Conservation (phyloP, 1,284 basidiomycete species). For the Ceratobasidium sp. region DNA sequence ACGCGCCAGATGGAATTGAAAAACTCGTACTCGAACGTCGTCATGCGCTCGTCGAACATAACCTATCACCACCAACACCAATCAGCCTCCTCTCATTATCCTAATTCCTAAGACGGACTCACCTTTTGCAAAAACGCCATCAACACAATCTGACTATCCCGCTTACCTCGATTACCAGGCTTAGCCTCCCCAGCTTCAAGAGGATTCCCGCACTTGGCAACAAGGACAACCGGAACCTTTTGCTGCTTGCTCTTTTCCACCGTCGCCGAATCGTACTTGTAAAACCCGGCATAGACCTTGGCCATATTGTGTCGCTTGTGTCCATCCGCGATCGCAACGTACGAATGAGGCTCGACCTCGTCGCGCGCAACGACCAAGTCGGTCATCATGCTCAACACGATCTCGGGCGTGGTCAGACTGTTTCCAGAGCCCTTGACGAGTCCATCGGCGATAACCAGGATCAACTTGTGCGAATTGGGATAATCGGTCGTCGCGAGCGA, state of each 20-base stretch:
- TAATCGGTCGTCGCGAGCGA: conserved; percentile 99
- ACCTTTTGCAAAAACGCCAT: conserved; percentile 99
- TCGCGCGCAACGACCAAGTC: conserved; percentile 78
- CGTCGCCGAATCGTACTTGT: conserved; percentile 89
- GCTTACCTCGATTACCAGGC: conserved; percentile 98
- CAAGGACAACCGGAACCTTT: conserved; percentile 92
- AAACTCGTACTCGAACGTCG: conserved; percentile 96
- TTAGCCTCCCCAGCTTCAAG: conserved; percentile 87
- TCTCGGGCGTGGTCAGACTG: conserved; percentile 90
- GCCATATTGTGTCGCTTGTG: conserved; percentile 99
- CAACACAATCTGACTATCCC: conserved; percentile 97
- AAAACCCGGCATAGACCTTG: conserved; percentile 98
- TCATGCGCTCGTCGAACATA: conserved; percentile 98
- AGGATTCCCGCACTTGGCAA: conserved; percentile 97
- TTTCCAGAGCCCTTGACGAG: conserved; percentile 98
- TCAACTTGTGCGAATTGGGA: conserved; percentile 97
- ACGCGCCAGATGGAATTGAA: conserved; percentile 91
- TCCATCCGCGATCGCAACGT: conserved; percentile 98
- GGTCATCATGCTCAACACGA: conserved; percentile 97
- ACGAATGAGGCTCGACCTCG: conserved; percentile 95
- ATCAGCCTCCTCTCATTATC: too few relatives aligned
- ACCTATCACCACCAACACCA: too few relatives aligned
- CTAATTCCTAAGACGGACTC: conserved; percentile 57
- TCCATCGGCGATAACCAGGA: conserved; percentile 97
- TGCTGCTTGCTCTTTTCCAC: conserved; percentile 93